phyloP scores from a whole-genome alignment of 495 filamentous ascomycete species.

The Paragyromitra xinjiangensis region DNA sequence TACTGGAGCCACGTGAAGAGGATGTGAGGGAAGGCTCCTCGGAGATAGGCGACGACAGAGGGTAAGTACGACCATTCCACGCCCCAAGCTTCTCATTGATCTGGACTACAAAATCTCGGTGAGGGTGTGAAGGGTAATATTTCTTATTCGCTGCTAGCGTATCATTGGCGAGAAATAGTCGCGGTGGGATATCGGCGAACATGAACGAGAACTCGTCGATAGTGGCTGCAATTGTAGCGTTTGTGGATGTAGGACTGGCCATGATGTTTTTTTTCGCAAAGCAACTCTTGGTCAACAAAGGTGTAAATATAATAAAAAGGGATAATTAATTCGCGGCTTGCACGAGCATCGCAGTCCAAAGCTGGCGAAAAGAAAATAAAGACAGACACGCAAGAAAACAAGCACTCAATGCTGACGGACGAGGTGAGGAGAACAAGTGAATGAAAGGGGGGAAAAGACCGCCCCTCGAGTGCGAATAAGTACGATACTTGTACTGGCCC shows the following conservation, averaged over 20 bases:
- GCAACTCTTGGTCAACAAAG: conserved; percentile 31
- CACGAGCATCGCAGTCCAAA: conserved; percentile 40
- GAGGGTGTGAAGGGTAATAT: conserved; percentile 39
- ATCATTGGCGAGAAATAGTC: conserved; percentile 26
- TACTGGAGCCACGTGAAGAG: conserved; percentile 6
- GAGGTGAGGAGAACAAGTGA: conserved; percentile 18
- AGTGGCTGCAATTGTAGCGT: conserved; percentile 41
- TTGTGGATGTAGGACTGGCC: conserved; percentile 28
- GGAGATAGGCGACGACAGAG: conserved; percentile 30
- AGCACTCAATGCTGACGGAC: conserved; percentile 43
- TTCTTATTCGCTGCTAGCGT: conserved; percentile 31
- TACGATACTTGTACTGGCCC: conserved; percentile 48
- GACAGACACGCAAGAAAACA: conserved; percentile 16
- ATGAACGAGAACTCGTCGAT: conserved; percentile 50
- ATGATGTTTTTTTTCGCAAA: conserved; percentile 11
- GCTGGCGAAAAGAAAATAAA: conserved; percentile 22
- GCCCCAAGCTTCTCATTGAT: conserved; percentile 42
- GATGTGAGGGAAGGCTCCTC: conserved; percentile 33
- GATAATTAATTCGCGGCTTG: conserved; percentile 43
- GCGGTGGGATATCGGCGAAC: conserved; percentile 41
- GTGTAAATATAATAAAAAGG: conserved; percentile 15
- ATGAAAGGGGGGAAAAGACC: conserved; percentile 10
- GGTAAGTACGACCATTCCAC: conserved; percentile 41
- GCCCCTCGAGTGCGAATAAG: conserved; percentile 26
- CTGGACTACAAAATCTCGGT: conserved; percentile 47